phyloP scores from a whole-genome alignment of 2,329 filamentous ascomycete species.

The Aschersonia sp. region DNA sequence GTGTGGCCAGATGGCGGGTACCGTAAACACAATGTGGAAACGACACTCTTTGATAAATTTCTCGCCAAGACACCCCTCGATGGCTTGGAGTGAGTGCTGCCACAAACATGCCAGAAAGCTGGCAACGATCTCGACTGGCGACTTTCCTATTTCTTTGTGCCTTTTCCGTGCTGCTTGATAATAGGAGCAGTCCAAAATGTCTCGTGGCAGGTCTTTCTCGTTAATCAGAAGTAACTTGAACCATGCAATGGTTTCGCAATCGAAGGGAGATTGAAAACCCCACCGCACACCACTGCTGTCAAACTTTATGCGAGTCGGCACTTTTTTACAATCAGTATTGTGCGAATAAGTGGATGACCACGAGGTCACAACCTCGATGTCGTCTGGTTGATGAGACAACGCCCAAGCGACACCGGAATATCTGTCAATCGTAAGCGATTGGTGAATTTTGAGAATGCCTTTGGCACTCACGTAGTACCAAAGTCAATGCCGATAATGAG shows the following conservation, averaged over 20 bases:
- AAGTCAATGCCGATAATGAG: conserved; percentile 29
- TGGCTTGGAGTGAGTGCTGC: conserved; percentile 12
- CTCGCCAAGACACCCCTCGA: conserved; percentile 11
- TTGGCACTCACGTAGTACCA: conserved; percentile 25
- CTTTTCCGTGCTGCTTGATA: conserved; percentile 5
- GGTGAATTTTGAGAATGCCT: fast-evolving
- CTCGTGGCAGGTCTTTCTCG: conserved; percentile 10
- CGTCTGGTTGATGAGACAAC: conserved; percentile 10
- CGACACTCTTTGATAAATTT: conserved; percentile 8
- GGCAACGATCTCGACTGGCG: conserved; percentile 14
- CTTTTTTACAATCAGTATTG: conserved; percentile 17
- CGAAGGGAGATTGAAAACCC: conserved; percentile 15
- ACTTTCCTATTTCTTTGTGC: conserved; percentile 4
- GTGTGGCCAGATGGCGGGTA: conserved; percentile 30
- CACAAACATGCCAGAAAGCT: conserved; percentile 20
- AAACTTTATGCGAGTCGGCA: conserved; percentile 14
- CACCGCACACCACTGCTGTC: conserved; percentile 6
- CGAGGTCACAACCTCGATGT: conserved; percentile 15
- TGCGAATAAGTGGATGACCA: conserved; percentile 11
- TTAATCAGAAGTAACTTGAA: conserved; percentile 27
- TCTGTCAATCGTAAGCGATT: conserved; percentile 8
- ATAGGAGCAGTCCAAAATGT: conserved; percentile 10
- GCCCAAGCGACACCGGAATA: conserved; percentile 27
- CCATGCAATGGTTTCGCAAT: conserved; percentile 17
- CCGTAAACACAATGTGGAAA: conserved; percentile 24